phyloP scores from a whole-genome alignment of 495 filamentous ascomycete genomes.

The Cenococcum geophilum region DNA sequence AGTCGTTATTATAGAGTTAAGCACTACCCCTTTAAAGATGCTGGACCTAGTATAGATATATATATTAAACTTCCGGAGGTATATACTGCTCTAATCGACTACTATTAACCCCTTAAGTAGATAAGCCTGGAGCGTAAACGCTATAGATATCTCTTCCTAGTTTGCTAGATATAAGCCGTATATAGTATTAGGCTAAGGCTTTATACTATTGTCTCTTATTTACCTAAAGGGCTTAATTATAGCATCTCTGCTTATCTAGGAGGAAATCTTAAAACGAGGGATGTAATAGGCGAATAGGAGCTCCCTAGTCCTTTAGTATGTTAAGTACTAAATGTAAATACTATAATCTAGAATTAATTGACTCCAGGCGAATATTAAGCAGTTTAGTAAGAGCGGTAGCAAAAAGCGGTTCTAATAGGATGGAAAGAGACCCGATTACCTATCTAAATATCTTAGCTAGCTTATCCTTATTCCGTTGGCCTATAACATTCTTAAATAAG shows the following conservation, averaged over 20 bases:
- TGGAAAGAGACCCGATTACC: conserved; percentile 34
- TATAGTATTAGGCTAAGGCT: conserved; percentile 32
- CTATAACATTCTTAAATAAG: background rate
- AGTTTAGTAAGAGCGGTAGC: conserved; percentile 27
- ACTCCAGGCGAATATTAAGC: conserved; percentile 10
- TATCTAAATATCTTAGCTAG: background rate
- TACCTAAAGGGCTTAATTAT: conserved; percentile 36
- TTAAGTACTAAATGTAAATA: conserved; percentile 37
- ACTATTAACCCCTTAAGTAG: background rate
- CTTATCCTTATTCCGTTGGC: background rate
- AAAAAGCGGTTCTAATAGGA: conserved; percentile 33
- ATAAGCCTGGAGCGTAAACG: conserved; percentile 23
- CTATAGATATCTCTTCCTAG: conserved; percentile 40
- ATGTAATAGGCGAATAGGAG: conserved; percentile 41
- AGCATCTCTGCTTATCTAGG: conserved; percentile 35
- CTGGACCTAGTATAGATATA: no score
- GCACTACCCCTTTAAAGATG: no score
- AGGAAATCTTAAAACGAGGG: conserved; percentile 50
- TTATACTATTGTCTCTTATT: conserved; percentile 38
- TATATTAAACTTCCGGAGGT: conserved; percentile 36
- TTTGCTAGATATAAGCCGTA: conserved; percentile 29
- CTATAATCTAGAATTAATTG: conserved; percentile 21
- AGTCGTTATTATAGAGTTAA: no score
- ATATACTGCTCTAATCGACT: conserved; percentile 3
- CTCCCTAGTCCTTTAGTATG: conserved; percentile 30